phyloP scores from a whole-genome alignment of 495 filamentous ascomycete genomes.

The Penicillium nucicola region DNA sequence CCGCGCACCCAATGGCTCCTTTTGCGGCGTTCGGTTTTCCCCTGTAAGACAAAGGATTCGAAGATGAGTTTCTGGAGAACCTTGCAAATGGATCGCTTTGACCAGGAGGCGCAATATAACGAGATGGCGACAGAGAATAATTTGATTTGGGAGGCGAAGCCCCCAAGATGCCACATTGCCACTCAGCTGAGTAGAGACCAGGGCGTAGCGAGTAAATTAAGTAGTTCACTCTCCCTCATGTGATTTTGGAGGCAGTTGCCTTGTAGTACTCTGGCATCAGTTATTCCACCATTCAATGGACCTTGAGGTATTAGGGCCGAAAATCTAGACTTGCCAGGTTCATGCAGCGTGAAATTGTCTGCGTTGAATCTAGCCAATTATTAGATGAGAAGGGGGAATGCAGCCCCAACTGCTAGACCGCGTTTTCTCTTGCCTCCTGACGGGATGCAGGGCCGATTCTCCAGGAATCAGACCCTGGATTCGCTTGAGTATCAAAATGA shows the following conservation, averaged over 20 bases:
- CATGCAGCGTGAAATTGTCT: neutral
- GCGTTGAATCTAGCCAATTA: neutral
- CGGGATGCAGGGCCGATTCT: conserved; percentile 19
- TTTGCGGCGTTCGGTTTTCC: neutral
- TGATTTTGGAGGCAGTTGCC: neutral
- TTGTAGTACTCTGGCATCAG: neutral
- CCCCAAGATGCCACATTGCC: neutral
- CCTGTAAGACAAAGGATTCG: neutral
- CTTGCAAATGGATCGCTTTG: too few species aligned
- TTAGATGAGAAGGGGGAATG: conserved; percentile 1
- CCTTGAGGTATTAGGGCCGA: neutral
- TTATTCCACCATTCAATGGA: neutral
- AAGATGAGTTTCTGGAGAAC: neutral
- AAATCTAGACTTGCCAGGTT: neutral
- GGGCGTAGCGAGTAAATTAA: too few species aligned
- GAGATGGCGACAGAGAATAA: too few species aligned
- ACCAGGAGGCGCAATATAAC: too few species aligned
- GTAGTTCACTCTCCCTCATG: neutral
- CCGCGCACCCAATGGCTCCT: conserved; percentile 12
- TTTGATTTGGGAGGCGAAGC: neutral
- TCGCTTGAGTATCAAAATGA: conserved; percentile 2
- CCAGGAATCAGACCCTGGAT: conserved; percentile 15
- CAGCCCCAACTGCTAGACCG: neutral
- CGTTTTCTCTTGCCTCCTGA: neutral
- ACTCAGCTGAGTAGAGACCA: neutral